Conservation (phyloP, 257 asterid genomes). For the Mentha longifolia region DNA sequence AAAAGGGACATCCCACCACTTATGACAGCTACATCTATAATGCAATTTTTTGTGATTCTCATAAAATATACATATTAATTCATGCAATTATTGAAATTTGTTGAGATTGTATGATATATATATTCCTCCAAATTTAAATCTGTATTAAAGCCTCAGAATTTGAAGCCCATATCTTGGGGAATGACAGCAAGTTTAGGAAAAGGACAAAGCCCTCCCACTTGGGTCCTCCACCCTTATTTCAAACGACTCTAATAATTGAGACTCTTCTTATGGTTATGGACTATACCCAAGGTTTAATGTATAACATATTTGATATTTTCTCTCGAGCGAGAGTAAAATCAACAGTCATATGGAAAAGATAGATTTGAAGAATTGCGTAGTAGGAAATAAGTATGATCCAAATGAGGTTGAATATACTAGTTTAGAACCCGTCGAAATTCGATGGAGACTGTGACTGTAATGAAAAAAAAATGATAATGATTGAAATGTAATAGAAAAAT, state of each 20-base stretch:
- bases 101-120: conserved; percentile 20
- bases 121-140: conserved; percentile 37
- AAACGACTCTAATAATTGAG: conserved; percentile 37
- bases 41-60: conserved; percentile 48
- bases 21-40: conserved; percentile 49
- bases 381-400: no score
- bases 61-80: conserved; percentile 24
- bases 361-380: no score
- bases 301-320: no score
- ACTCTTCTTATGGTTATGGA: neutral
- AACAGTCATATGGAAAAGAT: no score
- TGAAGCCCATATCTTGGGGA: conserved; percentile 61
- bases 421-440: no score
- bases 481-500: no score
- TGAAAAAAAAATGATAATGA: no score
- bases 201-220: conserved; percentile 57
- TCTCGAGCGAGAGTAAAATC: no score
- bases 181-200: conserved; percentile 55
- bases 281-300: no score
- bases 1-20: conserved; percentile 56
- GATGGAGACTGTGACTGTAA: no score
- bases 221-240: conserved; percentile 39
- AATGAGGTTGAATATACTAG: no score
- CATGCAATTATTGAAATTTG: conserved; percentile 60
- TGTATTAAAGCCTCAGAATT: conserved; percentile 44